A percentile compares a stretch with the other conserved stretches of the same genome.
Evolutionary conservation across 345 rosid species (phyloP).

Genomic region (Rhodamnia rubescens): DNA sequence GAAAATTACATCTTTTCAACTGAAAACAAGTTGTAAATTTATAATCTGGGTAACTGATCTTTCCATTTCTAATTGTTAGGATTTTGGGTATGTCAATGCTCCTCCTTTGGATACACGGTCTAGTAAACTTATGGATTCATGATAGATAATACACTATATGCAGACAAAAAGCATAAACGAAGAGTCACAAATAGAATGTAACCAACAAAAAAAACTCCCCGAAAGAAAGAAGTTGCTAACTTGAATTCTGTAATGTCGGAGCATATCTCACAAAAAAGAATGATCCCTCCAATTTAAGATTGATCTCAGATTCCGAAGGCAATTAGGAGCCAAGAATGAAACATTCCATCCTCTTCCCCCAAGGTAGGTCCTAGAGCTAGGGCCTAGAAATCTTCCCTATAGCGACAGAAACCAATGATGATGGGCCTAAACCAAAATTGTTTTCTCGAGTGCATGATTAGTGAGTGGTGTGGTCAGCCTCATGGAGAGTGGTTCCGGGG

Average conservation of each 20-base stretch:
- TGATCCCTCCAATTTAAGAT: not conserved
- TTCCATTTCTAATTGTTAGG: not conserved
- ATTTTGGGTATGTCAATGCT: not conserved
- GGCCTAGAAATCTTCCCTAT: not conserved
- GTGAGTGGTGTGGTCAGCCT: not conserved
- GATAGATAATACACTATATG: not conserved
- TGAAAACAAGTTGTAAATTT: not conserved
- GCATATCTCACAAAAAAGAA: no score
- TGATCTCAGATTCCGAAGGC: not conserved
- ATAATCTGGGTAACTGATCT: not conserved
- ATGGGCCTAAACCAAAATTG: not conserved
- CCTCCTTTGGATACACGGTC: not conserved
- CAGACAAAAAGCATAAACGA: not conserved
- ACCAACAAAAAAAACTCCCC: not conserved
- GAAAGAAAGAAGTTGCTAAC: not conserved
- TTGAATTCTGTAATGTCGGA: not conserved
- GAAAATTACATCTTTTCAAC: not conserved
- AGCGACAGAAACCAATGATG: not conserved
- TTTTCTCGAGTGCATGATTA: not conserved
- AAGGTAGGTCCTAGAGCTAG: not conserved
- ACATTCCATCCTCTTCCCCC: not conserved
- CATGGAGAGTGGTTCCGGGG: not conserved
- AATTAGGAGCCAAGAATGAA: not conserved
- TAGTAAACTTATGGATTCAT: not conserved
- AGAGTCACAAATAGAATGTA: not conserved